These are phyloP conservation scores for Globisporangium viniferum DNA, from an alignment of 352 stramenopile species.

Conservation along the genomic window DNA sequence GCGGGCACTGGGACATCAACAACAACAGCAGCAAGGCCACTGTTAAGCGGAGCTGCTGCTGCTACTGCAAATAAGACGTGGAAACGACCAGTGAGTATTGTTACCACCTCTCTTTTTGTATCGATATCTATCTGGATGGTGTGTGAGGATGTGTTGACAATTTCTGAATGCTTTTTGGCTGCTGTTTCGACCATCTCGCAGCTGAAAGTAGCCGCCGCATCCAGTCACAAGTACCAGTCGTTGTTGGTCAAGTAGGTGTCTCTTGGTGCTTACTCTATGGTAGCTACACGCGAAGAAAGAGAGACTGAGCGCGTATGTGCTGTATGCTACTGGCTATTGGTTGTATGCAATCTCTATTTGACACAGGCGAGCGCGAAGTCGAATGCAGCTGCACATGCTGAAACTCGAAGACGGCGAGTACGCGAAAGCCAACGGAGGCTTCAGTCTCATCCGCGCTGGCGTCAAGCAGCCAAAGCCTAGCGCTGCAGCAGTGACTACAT, in stretches of 20 bases:
- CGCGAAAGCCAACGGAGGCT: constrained; percentile 66
- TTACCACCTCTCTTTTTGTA: neutral
- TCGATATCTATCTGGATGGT: neutral
- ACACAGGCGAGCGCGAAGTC: constrained; percentile 28
- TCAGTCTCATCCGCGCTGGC: constrained; percentile 61
- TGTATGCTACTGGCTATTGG: neutral
- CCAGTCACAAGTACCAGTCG: constrained; percentile 7
- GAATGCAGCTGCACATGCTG: constrained; percentile 53
- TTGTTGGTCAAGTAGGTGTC: constrained; percentile 8
- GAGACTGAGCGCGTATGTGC: neutral
- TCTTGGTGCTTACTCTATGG: neutral
- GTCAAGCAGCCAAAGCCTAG: constrained; percentile 32
- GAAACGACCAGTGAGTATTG: constrained; percentile 28
- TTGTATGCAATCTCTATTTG: neutral
- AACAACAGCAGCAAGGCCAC: neutral
- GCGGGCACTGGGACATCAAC: neutral
- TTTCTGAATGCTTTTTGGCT: neutral
- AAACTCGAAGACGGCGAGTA: constrained; percentile 69
- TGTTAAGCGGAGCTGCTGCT: neutral
- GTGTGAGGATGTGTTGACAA: neutral
- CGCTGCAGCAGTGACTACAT: neutral
- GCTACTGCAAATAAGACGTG: constrained; percentile 24
- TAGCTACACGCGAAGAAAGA: neutral
- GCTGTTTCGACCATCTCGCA: neutral
- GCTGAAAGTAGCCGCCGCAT: constrained; percentile 13